Percentiles rank a stretch among this genome's conserved stretches.
These are phyloP conservation scores for Caloboletus firmus DNA, from an alignment of 1,284 basidiomycete genomes.

Conservation along the genomic window DNA sequence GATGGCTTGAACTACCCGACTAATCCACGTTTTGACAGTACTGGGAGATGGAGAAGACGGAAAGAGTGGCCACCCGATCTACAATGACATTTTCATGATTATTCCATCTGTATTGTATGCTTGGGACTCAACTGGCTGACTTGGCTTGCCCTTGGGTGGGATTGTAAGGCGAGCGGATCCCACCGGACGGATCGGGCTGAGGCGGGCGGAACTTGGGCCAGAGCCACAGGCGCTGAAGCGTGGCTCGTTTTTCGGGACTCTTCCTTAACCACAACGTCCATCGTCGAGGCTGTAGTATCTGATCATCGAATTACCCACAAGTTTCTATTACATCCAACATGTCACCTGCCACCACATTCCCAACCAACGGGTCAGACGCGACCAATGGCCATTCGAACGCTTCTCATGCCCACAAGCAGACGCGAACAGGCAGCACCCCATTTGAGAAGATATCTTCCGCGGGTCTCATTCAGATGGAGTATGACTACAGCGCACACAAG, in stretches of 20 bases:
- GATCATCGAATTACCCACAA: neutral
- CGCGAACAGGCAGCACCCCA: neutral
- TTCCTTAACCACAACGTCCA: constrained; percentile 15
- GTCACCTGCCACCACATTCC: constrained; percentile 24
- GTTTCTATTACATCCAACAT: constrained; percentile 13
- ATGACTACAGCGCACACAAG: constrained; percentile 87
- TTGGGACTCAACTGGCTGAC: neutral
- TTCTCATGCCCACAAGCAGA: constrained; percentile 17
- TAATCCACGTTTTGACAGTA: constrained; percentile 72
- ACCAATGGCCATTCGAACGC: constrained; percentile 15
- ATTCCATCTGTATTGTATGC: constrained; percentile 3
- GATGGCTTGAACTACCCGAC: constrained; percentile 67
- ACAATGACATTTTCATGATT: constrained; percentile 36
- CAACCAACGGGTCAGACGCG: neutral
- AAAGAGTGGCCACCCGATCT: constrained; percentile 70
- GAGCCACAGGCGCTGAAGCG: neutral
- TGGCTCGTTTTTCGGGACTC: neutral
- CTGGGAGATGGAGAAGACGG: constrained; percentile 66
- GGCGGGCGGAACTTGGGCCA: constrained; percentile 19
- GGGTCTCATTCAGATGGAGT: constrained; percentile 80
- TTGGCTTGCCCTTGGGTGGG: neutral
- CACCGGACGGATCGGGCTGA: neutral
- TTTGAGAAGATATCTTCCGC: constrained; percentile 47
- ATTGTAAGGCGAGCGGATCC: neutral
- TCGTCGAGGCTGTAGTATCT: neutral